Percentiles rank a stretch among this genome's conserved stretches.
phyloP scores from a whole-genome alignment of 2,329 filamentous ascomycete genomes.

The Beauveria rudraprayagi region DNA sequence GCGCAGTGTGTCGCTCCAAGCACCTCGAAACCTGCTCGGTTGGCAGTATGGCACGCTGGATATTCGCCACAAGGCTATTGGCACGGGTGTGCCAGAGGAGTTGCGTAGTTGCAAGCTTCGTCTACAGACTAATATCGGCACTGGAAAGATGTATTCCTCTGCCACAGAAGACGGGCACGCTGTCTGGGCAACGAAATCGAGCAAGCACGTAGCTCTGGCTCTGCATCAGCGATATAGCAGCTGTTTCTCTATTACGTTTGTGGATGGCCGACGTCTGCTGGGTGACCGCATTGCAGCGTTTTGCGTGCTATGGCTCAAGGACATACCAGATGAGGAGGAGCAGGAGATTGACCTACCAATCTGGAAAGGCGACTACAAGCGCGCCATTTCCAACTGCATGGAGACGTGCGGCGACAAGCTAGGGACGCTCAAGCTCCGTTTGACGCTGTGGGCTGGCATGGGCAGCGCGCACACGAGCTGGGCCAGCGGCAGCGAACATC shows the following conservation, averaged over 20 bases:
- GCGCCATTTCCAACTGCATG: conserved; percentile 38
- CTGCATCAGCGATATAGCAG: conserved; percentile 51
- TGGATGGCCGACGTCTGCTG: conserved; percentile 26
- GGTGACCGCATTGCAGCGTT: conserved; percentile 53
- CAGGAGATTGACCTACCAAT: conserved; percentile 50
- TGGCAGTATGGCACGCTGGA: conserved; percentile 68
- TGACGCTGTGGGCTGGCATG: conserved; percentile 30
- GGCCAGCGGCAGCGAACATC: conserved; percentile 26
- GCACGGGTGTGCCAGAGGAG: conserved; percentile 37
- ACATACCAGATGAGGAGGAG: conserved; percentile 61
- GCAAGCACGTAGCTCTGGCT: conserved; percentile 37
- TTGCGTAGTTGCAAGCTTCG: conserved; percentile 47
- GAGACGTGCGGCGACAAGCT: conserved; percentile 39
- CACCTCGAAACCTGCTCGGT: conserved; percentile 50
- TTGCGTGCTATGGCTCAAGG: conserved; percentile 58
- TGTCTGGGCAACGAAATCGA: conserved; percentile 46
- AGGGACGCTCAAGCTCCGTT: conserved; percentile 34
- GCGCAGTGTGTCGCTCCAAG: conserved; percentile 57
- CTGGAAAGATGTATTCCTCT: conserved; percentile 47
- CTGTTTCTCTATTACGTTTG: conserved; percentile 49
- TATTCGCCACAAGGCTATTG: conserved; percentile 42
- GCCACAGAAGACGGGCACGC: conserved; percentile 27
- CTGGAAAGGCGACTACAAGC: conserved; percentile 50
- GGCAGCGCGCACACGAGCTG: conserved; percentile 29
- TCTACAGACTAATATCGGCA: conserved; percentile 48